phyloP scores from a whole-genome alignment of 2,329 filamentous ascomycete genomes.

The Monosporascus sp. region DNA sequence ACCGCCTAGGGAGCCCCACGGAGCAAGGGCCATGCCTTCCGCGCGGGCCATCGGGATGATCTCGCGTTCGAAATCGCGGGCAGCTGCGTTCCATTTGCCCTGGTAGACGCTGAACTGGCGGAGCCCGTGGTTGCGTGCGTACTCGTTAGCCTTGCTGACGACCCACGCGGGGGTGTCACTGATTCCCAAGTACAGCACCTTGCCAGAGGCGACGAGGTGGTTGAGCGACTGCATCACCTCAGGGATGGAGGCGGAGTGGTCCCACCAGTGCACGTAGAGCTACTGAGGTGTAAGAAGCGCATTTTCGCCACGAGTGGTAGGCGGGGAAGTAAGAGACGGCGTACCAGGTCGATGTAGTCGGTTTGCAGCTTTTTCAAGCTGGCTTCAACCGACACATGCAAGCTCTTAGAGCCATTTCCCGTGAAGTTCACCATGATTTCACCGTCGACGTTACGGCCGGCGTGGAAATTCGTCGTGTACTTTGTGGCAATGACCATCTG shows the following conservation, averaged over 20 bases:
- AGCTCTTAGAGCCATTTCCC: conserved; percentile 55
- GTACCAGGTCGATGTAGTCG: conserved; percentile 41
- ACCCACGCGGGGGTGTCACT: conserved; percentile 36
- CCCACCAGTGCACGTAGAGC: conserved; percentile 40
- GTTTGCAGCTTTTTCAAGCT: conserved; percentile 56
- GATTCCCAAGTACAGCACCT: conserved; percentile 36
- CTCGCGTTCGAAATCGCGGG: conserved; percentile 34
- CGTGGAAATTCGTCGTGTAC: conserved; percentile 44
- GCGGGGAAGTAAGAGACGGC: no score
- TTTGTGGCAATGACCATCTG: conserved; percentile 51
- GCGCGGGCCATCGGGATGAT: conserved; percentile 36
- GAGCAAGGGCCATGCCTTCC: conserved; percentile 46
- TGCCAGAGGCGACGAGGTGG: conserved; percentile 33
- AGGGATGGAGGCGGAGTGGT: conserved; percentile 34
- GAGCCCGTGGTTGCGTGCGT: conserved; percentile 28
- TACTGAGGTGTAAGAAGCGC: no score
- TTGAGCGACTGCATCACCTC: conserved; percentile 39
- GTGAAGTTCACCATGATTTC: conserved; percentile 34
- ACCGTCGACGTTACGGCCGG: background rate
- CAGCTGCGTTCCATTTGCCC: conserved; percentile 30
- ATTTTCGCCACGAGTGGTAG: no score
- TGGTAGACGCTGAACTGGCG: conserved; percentile 35
- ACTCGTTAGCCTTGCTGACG: conserved; percentile 32
- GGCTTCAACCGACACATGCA: conserved; percentile 46
- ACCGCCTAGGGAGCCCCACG: conserved; percentile 51